Percentiles rank a stretch among this genome's conserved stretches.
Evolutionary conservation across 352 stramenopile species (phyloP).

Genomic region (Aphanomyces stellatus): DNA sequence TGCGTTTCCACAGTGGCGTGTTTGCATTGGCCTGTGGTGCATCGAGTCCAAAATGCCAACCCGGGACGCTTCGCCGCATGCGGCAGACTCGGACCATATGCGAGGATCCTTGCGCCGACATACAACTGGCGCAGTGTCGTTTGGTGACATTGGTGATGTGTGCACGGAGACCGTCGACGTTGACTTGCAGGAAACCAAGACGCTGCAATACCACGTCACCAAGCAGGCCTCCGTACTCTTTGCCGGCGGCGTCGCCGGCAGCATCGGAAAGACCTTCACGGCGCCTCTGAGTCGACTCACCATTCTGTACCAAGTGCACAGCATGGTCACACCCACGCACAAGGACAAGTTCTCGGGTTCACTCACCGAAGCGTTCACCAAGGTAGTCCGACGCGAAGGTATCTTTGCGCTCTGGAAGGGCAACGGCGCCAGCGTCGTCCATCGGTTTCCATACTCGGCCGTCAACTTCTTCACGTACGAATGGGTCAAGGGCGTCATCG

Average conservation of each 20-base stretch:
- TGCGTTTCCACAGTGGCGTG: too few relatives aligned
- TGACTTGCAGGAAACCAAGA: conserved; percentile 51
- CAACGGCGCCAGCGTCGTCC: conserved; percentile 92
- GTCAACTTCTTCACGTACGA: conserved; percentile 98
- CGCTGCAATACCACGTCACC: conserved; percentile 29
- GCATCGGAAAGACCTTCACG: conserved; percentile 93
- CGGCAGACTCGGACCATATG: too few relatives aligned
- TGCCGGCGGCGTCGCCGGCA: conserved; percentile 89
- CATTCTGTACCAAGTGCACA: conserved; percentile 96
- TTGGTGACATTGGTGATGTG: conserved; percentile 57
- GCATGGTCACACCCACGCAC: conserved; percentile 87
- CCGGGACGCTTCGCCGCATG: too few relatives aligned
- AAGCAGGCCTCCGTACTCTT: conserved; percentile 78
- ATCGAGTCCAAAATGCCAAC: too few relatives aligned
- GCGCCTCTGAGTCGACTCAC: conserved; percentile 91
- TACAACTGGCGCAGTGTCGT: conserved; percentile 72
- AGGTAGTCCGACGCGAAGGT: conserved; percentile 88
- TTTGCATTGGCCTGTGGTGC: too few relatives aligned
- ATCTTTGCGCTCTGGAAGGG: conserved; percentile 91
- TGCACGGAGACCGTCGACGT: conserved; percentile 75
- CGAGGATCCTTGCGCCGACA: conserved; percentile 73
- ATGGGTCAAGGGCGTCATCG: conserved; percentile 75
- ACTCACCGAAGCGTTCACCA: conserved; percentile 68
- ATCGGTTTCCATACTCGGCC: conserved; percentile 94
- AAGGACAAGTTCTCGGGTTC: conserved; percentile 76